phyloP scores from a whole-genome alignment of 306 rosid species.

The Quercus robur region DNA sequence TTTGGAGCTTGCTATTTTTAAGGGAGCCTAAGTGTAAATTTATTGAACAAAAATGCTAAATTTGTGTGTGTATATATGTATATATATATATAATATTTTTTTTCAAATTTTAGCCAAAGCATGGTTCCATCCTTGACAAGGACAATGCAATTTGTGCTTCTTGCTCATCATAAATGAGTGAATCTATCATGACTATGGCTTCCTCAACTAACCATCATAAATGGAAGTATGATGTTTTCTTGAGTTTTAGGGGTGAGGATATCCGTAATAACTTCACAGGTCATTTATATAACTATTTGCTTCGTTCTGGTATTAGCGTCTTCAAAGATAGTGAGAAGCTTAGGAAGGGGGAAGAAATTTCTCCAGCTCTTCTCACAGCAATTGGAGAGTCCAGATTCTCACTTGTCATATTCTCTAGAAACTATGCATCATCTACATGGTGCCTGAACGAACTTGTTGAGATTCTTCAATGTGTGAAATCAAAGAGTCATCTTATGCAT shows the following conservation, averaged over 20 bases:
- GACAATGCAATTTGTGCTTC: no score
- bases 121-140: no score
- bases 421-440: no score
- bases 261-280: neutral
- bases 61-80: no score
- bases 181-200: no score
- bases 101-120: no score
- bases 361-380: neutral
- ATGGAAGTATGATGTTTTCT: neutral
- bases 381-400: neutral
- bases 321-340: neutral
- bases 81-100: no score
- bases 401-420: no score
- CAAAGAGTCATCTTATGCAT: neutral
- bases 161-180: no score
- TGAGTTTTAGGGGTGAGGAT: neutral
- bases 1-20: no score
- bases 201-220: neutral
- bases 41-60: no score
- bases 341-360: neutral
- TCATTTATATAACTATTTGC: neutral
- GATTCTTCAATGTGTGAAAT: neutral
- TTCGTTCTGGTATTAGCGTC: neutral
- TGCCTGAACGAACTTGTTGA: neutral
- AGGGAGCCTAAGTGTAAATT: no score